These are phyloP conservation scores for Trametes sp. DNA, from an alignment of 1,284 basidiomycete species.

Conservation along the genomic window DNA sequence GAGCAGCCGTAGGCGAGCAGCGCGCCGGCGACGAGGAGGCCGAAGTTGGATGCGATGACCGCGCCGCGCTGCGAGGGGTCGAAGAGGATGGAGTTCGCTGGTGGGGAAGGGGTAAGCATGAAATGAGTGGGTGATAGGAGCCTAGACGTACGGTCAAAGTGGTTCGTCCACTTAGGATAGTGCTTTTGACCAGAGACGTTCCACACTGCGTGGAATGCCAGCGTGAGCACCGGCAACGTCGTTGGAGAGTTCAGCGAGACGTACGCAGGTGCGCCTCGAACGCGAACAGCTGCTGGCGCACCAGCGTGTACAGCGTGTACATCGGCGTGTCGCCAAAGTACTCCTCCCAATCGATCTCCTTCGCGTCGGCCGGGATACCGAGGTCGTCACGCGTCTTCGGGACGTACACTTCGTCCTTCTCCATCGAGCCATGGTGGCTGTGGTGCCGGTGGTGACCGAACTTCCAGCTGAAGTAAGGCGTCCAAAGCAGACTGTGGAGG, in stretches of 20 bases:
- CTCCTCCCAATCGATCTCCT: slow-evolving; percentile 40
- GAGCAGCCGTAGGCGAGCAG: slow-evolving; percentile 43
- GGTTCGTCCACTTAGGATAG: slow-evolving; percentile 71
- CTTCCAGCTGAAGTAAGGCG: slow-evolving; percentile 64
- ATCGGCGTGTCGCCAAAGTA: slow-evolving; percentile 59
- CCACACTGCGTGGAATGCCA: slow-evolving; percentile 48
- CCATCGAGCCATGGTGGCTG: slow-evolving; percentile 60
- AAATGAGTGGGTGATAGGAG: neutral
- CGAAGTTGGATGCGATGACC: slow-evolving; percentile 61
- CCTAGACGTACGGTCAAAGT: slow-evolving; percentile 59
- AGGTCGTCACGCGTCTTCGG: slow-evolving; percentile 57
- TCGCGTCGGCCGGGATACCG: slow-evolving; percentile 45
- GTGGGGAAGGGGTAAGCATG: neutral
- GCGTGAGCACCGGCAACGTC: neutral
- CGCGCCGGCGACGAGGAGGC: slow-evolving; percentile 55
- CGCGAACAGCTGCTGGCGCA: slow-evolving; percentile 32
- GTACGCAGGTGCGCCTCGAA: slow-evolving; percentile 35
- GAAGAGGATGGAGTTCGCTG: slow-evolving; percentile 63
- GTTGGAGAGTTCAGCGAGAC: neutral
- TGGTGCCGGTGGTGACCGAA: slow-evolving; percentile 64
- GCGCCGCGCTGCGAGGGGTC: slow-evolving; percentile 54
- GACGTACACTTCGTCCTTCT: slow-evolving; percentile 61
- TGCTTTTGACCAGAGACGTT: slow-evolving; percentile 69
- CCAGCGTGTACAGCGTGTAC: slow-evolving; percentile 50
- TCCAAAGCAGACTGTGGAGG: slow-evolving; percentile 57